Evolutionary conservation across 1,139 yeast genomes (phyloP).

Genomic region (Lodderomyces jiufengensis): DNA sequence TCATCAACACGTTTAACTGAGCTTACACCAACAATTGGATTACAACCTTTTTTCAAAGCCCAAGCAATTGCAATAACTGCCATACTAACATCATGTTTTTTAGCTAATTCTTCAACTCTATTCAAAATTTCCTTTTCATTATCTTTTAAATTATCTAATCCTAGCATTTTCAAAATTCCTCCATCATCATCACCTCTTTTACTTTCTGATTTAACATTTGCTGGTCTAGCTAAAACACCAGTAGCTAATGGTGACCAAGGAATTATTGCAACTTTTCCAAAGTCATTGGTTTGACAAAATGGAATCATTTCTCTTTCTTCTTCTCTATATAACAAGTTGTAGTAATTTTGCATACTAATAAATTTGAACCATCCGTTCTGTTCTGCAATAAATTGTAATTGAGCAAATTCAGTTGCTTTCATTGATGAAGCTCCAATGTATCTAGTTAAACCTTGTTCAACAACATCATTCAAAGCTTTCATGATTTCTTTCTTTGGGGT

Average conservation of each 20-base stretch:
- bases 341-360: conserved; percentile 56
- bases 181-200: conserved; percentile 11
- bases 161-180: conserved; percentile 5
- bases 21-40: conserved; percentile 57
- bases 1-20: conserved; percentile 52
- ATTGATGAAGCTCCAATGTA: conserved; percentile 62
- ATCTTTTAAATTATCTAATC: conserved; percentile 10
- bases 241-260: conserved; percentile 53
- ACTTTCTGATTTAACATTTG: conserved; percentile 6
- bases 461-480: conserved; percentile 52
- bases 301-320: conserved; percentile 61
- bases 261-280: conserved; percentile 44
- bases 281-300: conserved; percentile 29
- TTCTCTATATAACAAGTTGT: conserved; percentile 53
- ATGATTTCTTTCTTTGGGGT: conserved; percentile 49
- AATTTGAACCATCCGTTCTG: conserved; percentile 51
- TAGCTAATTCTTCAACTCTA: conserved; percentile 52
- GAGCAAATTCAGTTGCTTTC: conserved; percentile 46
- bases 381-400: conserved; percentile 51
- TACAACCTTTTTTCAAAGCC: conserved; percentile 48
- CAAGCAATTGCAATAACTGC: conserved; percentile 57
- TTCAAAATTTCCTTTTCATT: conserved; percentile 38
- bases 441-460: conserved; percentile 44
- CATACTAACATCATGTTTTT: conserved; percentile 44
- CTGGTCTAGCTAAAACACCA: conserved; percentile 46